phyloP scores from a whole-genome alignment of 2,329 filamentous ascomycete species.

The Paecilomyces formosus region DNA sequence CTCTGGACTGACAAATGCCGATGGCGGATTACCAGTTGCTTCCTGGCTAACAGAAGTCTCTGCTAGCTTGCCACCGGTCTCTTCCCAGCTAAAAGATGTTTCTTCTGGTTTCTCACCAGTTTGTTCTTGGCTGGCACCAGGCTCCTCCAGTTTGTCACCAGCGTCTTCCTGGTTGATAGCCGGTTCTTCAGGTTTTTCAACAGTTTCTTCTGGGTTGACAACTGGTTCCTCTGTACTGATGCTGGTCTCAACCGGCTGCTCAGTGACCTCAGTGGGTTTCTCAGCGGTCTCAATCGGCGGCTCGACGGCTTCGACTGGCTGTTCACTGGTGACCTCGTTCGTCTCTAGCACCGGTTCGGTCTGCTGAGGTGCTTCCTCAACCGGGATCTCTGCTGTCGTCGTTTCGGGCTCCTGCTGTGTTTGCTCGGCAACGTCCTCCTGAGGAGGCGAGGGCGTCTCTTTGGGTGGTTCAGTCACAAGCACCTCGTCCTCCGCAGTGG shows the following conservation, averaged over 20 bases:
- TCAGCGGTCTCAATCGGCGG: not conserved
- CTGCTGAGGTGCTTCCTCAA: not conserved
- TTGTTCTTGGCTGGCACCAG: not conserved
- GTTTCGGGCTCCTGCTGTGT: not conserved
- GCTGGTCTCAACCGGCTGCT: not conserved
- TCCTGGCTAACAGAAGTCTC: not conserved
- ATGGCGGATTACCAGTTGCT: not conserved
- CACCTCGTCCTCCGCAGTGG: conserved; percentile 2
- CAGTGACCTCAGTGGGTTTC: too few relatives aligned
- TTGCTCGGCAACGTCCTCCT: not conserved
- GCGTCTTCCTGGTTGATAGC: not conserved
- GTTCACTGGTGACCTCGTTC: not conserved
- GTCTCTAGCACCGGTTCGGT: not conserved
- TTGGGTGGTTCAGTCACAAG: conserved; percentile 1
- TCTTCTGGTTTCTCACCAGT: not conserved
- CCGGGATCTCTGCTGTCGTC: not conserved
- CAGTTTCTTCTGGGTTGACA: not conserved
- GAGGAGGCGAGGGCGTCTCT: not conserved
- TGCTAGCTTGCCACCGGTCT: not conserved
- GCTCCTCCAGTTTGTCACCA: not conserved
- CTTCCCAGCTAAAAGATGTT: not conserved
- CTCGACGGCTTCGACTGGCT: not conserved
- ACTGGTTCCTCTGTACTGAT: not conserved
- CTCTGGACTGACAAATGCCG: not conserved
- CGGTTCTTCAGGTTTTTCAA: not conserved